Evolutionary conservation across 208 protist species (phyloP).

Genomic region (Leishmania aethiopica): DNA sequence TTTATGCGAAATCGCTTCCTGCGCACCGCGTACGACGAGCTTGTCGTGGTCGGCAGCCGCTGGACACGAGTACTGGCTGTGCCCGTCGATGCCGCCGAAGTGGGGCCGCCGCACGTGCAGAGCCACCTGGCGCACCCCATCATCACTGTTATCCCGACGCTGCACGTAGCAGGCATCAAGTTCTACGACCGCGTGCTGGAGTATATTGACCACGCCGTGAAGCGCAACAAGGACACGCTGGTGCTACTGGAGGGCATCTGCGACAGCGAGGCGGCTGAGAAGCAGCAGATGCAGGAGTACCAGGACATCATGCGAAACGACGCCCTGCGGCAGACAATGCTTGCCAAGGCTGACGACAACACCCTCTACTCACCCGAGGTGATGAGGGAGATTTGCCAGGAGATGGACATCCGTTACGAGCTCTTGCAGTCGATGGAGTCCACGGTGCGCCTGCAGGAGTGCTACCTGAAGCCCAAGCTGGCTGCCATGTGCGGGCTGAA

Average conservation of each 20-base stretch:
- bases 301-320: slow-evolving; percentile 53
- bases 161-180: slow-evolving; percentile 80
- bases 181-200: slow-evolving; percentile 89
- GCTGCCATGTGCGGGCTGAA: slow-evolving; percentile 71
- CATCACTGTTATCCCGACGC: slow-evolving; percentile 86
- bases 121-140: slow-evolving; percentile 42
- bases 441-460: slow-evolving; percentile 85
- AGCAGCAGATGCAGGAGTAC: slow-evolving; percentile 86
- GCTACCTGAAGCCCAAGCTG: slow-evolving; percentile 91
- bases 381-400: slow-evolving; percentile 79
- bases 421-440: slow-evolving; percentile 44
- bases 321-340: slow-evolving; percentile 55
- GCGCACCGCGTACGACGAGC: slow-evolving; percentile 71
- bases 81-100: slow-evolving; percentile 25
- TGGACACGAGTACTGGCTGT: slow-evolving; percentile 77
- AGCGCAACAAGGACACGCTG: slow-evolving; percentile 58
- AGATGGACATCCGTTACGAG: slow-evolving; percentile 76
- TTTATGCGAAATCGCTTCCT: slow-evolving; percentile 39
- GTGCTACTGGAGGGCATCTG: slow-evolving; percentile 91
- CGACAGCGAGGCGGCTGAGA: slow-evolving; percentile 70
- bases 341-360: slow-evolving; percentile 77
- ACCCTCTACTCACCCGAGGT: slow-evolving; percentile 69
- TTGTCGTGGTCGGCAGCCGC: slow-evolving; percentile 80
- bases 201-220: slow-evolving; percentile 81
- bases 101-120: slow-evolving; percentile 42